These are phyloP conservation scores for Ganoderma lucidum DNA, from an alignment of 1,284 basidiomycete genomes.

Conservation along the genomic window DNA sequence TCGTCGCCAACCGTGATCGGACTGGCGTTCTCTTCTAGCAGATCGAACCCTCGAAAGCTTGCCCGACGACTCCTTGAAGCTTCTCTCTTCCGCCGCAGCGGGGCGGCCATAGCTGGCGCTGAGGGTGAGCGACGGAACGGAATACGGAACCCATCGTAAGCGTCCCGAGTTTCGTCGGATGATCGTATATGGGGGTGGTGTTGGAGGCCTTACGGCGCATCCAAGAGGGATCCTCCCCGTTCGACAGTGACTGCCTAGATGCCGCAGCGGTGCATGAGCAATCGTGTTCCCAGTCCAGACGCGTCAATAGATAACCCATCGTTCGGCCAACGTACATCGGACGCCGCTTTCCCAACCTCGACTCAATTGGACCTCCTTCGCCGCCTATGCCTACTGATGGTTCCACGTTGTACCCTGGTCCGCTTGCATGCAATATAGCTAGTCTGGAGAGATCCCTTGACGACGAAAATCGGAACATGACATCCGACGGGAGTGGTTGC, in stretches of 20 bases:
- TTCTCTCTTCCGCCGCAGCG: not conserved
- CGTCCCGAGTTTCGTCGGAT: not conserved
- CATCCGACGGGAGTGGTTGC: not conserved
- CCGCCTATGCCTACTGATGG: slow-evolving; percentile 1
- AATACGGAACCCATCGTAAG: not conserved
- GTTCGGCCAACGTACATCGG: not conserved
- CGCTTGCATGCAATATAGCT: not conserved
- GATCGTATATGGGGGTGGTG: not conserved
- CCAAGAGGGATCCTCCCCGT: not conserved
- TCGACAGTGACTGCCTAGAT: not conserved
- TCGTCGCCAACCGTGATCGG: not conserved
- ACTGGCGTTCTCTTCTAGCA: not conserved
- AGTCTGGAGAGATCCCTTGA: not conserved
- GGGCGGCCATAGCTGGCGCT: not conserved
- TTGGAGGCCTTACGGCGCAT: slow-evolving; percentile 2
- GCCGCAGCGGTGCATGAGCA: not conserved
- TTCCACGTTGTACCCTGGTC: not conserved
- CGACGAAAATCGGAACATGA: not conserved
- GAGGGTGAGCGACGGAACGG: not conserved
- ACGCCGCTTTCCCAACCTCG: not conserved
- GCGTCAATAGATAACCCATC: slow-evolving; percentile 2
- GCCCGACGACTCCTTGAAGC: not conserved
- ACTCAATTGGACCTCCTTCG: not conserved
- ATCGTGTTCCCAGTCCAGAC: not conserved
- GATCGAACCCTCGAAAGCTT: not conserved